Conservation (phyloP, 1,284 basidiomycete genomes). For the Macrocystidia cucumis region DNA sequence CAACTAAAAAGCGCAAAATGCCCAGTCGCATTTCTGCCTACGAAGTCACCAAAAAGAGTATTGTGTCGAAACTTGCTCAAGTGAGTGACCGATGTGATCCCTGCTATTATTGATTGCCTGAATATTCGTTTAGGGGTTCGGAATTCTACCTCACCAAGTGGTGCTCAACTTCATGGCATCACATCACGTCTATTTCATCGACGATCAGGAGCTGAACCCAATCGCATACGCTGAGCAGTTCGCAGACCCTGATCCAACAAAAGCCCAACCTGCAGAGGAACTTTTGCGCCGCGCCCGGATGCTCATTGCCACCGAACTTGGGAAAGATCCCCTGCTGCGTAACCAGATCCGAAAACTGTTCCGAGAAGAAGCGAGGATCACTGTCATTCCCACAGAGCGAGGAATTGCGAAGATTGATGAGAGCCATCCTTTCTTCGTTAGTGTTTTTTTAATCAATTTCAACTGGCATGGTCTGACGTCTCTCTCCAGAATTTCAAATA, state of each 20-base stretch:
- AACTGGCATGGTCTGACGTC: neutral
- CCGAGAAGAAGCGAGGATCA: conserved; percentile 72
- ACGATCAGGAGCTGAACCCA: conserved; percentile 74
- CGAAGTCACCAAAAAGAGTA: conserved; percentile 76
- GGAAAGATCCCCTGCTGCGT: conserved; percentile 87
- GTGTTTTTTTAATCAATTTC: conserved; percentile 27
- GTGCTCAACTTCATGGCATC: conserved; percentile 70
- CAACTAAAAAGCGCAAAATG: conserved; percentile 62
- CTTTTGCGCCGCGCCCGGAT: conserved; percentile 71
- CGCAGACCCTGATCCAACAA: conserved; percentile 54
- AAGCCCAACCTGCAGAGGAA: conserved; percentile 53
- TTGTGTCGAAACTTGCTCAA: conserved; percentile 70
- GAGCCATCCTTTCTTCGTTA: conserved; percentile 82
- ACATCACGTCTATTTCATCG: conserved; percentile 59
- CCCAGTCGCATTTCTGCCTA: conserved; percentile 85
- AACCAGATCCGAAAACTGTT: conserved; percentile 77
- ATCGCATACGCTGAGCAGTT: conserved; percentile 71
- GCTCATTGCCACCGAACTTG: conserved; percentile 87
- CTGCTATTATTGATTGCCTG: conserved; percentile 4
- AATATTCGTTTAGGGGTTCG: conserved; percentile 56
- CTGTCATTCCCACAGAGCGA: conserved; percentile 84
- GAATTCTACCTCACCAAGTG: conserved; percentile 72
- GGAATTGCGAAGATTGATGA: conserved; percentile 91
- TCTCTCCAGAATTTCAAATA: conserved; percentile 87
- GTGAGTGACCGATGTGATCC: conserved; percentile 28